Evolutionary conservation across 2,329 filamentous ascomycete species (phyloP).

Genomic region (Cordyceps farinosa): DNA sequence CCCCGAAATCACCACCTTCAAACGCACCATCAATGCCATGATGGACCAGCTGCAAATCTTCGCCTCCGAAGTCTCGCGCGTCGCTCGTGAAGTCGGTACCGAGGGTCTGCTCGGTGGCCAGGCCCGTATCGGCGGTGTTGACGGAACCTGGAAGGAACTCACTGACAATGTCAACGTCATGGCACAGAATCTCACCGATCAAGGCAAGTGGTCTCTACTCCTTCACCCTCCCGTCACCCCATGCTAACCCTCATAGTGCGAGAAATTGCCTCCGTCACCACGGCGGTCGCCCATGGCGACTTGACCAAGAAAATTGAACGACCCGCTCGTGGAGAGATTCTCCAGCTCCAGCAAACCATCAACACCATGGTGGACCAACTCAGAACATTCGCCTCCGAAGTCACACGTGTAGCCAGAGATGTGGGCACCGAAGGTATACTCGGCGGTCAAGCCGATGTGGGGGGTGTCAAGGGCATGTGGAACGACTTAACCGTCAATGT

Average conservation of each 20-base stretch:
- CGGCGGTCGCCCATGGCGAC: constrained; percentile 77
- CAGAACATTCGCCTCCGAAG: constrained; percentile 78
- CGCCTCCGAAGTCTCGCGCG: constrained; percentile 89
- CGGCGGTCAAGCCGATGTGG: constrained; percentile 77
- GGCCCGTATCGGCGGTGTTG: constrained; percentile 87
- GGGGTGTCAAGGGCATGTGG: constrained; percentile 84
- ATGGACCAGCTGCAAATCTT: constrained; percentile 97
- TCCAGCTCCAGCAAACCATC: constrained; percentile 80
- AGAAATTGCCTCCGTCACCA: constrained; percentile 81
- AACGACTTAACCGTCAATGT: constrained; percentile 83
- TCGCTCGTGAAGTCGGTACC: constrained; percentile 93
- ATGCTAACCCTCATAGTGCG: constrained; percentile 51
- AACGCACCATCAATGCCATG: constrained; percentile 98
- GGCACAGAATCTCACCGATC: constrained; percentile 77
- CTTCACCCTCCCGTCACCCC: not conserved
- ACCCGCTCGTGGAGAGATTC: constrained; percentile 75
- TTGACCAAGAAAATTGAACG: constrained; percentile 81
- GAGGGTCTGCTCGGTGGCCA: constrained; percentile 93
- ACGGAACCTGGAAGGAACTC: constrained; percentile 96
- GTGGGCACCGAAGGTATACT: constrained; percentile 81
- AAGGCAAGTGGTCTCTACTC: constrained; percentile 44
- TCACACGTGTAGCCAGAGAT: constrained; percentile 77
- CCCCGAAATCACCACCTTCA: constrained; percentile 96
- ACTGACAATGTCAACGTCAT: constrained; percentile 87
- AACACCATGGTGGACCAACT: constrained; percentile 89